A percentile compares a stretch with the other conserved stretches of the same genome.
Conservation (phyloP, 352 stramenopile genomes). For the Pythium periplocum region DNA sequence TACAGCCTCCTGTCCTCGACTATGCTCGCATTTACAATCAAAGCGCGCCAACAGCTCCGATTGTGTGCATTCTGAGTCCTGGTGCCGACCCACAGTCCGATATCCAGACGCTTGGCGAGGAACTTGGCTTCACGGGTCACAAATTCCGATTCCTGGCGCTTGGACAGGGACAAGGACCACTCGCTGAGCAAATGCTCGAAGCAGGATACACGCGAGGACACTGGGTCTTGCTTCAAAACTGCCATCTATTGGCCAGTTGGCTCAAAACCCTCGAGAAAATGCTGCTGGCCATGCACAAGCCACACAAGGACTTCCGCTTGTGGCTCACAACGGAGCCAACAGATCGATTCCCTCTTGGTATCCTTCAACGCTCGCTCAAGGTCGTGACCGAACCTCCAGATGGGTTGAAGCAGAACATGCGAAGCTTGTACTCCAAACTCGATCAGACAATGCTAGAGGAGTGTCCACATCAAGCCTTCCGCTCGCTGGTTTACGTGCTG, state of each 20-base stretch:
- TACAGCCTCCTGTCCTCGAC: conserved; percentile 93
- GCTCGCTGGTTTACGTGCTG: conserved; percentile 93
- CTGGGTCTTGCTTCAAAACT: conserved; percentile 95
- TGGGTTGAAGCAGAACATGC: conserved; percentile 96
- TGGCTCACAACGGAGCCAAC: conserved; percentile 96
- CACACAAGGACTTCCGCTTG: conserved; percentile 93
- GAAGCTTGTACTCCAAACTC: conserved; percentile 89
- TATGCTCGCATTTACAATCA: conserved; percentile 92
- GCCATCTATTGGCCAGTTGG: conserved; percentile 93
- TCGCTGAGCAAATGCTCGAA: conserved; percentile 94
- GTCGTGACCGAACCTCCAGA: conserved; percentile 95
- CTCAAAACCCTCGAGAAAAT: conserved; percentile 91
- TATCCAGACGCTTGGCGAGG: conserved; percentile 91
- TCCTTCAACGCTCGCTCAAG: conserved; percentile 93
- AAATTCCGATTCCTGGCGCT: conserved; percentile 94
- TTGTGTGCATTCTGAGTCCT: conserved; percentile 94
- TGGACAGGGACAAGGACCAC: conserved; percentile 91
- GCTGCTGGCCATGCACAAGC: conserved; percentile 87
- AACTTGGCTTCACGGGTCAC: conserved; percentile 87
- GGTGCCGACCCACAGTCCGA: conserved; percentile 93
- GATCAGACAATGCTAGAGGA: conserved; percentile 89
- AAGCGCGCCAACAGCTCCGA: conserved; percentile 78
- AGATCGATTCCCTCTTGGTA: conserved; percentile 93
- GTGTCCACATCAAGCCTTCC: conserved; percentile 90
- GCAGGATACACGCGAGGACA: conserved; percentile 78